These are phyloP conservation scores for Cyanophora paradoxa DNA, from an alignment of 78 protist species.

Conservation along the genomic window DNA sequence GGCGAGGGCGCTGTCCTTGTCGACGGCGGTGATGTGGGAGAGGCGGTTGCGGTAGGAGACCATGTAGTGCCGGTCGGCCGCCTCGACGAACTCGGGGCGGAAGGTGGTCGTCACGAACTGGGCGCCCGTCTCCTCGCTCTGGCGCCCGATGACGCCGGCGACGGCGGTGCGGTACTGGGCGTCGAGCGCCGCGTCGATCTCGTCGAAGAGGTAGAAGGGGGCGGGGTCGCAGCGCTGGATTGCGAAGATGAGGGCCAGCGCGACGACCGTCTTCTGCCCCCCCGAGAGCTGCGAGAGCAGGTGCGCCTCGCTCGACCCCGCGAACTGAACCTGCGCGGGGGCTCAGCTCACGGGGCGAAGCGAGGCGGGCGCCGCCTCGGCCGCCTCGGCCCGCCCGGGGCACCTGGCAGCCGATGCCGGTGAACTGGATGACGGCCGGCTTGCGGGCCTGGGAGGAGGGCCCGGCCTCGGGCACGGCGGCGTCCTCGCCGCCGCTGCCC, in stretches of 20 bases:
- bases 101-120: constrained; percentile 79
- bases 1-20: not conserved
- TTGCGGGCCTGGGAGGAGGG: not conserved
- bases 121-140: not conserved
- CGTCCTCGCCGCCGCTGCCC: constrained; percentile 2
- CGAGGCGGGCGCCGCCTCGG: not conserved
- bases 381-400: not conserved
- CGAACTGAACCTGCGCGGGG: constrained; percentile 25
- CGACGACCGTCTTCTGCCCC: constrained; percentile 96
- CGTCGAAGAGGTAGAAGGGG: constrained; percentile 98
- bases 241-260: constrained; percentile 95
- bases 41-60: constrained; percentile 33
- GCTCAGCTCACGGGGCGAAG: constrained; percentile 1
- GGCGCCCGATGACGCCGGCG: constrained; percentile 35
- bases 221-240: constrained; percentile 97
- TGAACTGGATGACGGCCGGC: constrained; percentile 12
- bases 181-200: constrained; percentile 97
- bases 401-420: constrained; percentile 62
- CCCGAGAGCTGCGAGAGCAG: constrained; percentile 67
- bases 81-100: constrained; percentile 56
- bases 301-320: constrained; percentile 9
- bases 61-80: constrained; percentile 55
- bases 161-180: constrained; percentile 74
- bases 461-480: not conserved
- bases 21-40: not conserved